phyloP scores from a whole-genome alignment of 371 early-diverging fungal genomes.

The Parasitella parasitica region DNA sequence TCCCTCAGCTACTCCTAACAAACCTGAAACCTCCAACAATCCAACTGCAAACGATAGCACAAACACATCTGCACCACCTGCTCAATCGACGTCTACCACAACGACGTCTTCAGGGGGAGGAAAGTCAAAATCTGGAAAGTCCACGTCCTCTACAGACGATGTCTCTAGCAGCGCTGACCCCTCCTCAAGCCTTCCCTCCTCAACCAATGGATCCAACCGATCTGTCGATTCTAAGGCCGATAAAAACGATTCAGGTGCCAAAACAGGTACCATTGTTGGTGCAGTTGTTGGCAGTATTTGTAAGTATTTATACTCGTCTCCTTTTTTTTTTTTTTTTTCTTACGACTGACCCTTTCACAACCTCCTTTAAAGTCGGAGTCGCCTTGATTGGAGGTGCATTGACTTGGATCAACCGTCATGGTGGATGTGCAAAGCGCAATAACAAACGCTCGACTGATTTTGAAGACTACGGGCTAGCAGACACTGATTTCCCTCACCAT shows the following conservation, averaged over 20 bases:
- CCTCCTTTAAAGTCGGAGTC: slow-evolving; percentile 31
- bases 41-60: neutral
- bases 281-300: slow-evolving; percentile 45
- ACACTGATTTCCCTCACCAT: slow-evolving; percentile 44
- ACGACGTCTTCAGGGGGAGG: neutral
- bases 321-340: neutral
- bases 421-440: slow-evolving; percentile 29
- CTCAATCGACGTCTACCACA: neutral
- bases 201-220: neutral
- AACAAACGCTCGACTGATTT: slow-evolving; percentile 33
- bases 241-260: slow-evolving; percentile 11
- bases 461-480: slow-evolving; percentile 48
- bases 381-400: slow-evolving; percentile 46
- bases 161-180: neutral
- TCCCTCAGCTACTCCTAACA: neutral
- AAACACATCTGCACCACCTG: slow-evolving; percentile 5
- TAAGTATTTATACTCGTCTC: slow-evolving; percentile 14
- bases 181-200: slow-evolving; percentile 1
- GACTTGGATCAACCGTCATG: slow-evolving; percentile 35
- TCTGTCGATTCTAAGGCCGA: neutral
- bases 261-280: slow-evolving; percentile 38
- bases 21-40: slow-evolving; percentile 3
- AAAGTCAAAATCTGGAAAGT: neutral
- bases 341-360: neutral
- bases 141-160: neutral